These are phyloP conservation scores for Diaporthe sp. DNA, from an alignment of 2,329 filamentous ascomycete species.

Conservation along the genomic window DNA sequence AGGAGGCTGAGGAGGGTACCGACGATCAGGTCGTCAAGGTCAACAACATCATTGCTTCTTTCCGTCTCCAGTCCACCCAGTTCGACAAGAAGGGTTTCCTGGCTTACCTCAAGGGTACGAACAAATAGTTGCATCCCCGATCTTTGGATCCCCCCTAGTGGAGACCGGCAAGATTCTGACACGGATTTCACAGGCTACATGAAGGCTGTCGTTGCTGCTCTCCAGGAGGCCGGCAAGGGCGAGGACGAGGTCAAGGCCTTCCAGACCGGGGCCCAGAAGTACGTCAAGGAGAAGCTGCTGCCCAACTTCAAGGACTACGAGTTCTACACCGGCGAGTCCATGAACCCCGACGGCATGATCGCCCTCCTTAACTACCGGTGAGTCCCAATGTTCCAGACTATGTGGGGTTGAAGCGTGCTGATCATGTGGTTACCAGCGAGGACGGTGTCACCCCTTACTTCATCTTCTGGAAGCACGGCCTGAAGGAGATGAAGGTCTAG, in stretches of 20 bases:
- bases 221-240: constrained; percentile 70
- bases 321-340: constrained; percentile 91
- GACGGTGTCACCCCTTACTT: constrained; percentile 93
- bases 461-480: constrained; percentile 95
- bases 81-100: constrained; percentile 94
- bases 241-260: constrained; percentile 82
- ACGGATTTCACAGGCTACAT: constrained; percentile 75
- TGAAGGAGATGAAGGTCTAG: constrained; percentile 93
- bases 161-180: constrained; percentile 30
- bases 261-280: constrained; percentile 80
- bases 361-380: constrained; percentile 93
- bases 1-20: constrained; percentile 83
- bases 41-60: constrained; percentile 94
- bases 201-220: constrained; percentile 84
- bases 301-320: constrained; percentile 96
- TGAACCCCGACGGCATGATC: constrained; percentile 95
- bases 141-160: not conserved
- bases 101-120: constrained; percentile 85
- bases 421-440: constrained; percentile 61
- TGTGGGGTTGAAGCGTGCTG: not conserved
- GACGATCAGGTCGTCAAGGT: constrained; percentile 82
- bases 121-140: constrained; percentile 12
- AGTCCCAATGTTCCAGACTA: not conserved
- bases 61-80: constrained; percentile 83
- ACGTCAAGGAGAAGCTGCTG: constrained; percentile 86